Base-by-base conservation (phyloP, 1,139 yeast genomes). In the Candida sanyaensis region DNA sequence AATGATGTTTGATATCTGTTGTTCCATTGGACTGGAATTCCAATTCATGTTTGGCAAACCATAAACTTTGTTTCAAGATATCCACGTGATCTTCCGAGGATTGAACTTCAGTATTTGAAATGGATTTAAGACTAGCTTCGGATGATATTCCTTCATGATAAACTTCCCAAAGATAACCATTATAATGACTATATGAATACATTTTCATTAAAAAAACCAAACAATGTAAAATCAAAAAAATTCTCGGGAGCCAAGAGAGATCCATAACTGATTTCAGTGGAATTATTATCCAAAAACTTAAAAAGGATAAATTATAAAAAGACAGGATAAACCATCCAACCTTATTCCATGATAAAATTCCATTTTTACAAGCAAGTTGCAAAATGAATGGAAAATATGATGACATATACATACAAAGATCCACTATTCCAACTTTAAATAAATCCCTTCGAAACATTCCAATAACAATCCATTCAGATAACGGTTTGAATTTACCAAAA, bases 151-250 rank as follows among this genome's bases (percentile, higher is more conserved):
- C 69, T 56, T 88, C 96, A 11, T 72, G 67, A 28, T 62, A 58
- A 31, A 86, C 79, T 24, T 66, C 69, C 93, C 96, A 88, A 48
- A 91, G 69, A 62, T 91, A 89, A 0, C 97, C 98, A 62, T 91
- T 91, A 69, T 84, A 92, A 59, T 86, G 89, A 1, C 88, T 88
- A 62, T 84, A 92, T 2, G 97, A 89, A 64, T 92, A 97, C 83
- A 86, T 86, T 62, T 92, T 92, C 98, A 92, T 92, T 54, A 92
- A 64, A 55, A 90, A 71, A 3, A 92, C 97, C 46, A 89, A 72
- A n/a, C 89, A 81, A 64, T 92, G 98, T 48, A 92, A 72, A 50
- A 88, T 77, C 51, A 92, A 68, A 59, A 88, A 92, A 37, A 91
- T 91, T 59, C 84, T 83, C 3, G 90, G 96, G 46, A 91, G 85